phyloP scores from a whole-genome alignment of 805 yeast species.

The Teunomyces panamensis region DNA sequence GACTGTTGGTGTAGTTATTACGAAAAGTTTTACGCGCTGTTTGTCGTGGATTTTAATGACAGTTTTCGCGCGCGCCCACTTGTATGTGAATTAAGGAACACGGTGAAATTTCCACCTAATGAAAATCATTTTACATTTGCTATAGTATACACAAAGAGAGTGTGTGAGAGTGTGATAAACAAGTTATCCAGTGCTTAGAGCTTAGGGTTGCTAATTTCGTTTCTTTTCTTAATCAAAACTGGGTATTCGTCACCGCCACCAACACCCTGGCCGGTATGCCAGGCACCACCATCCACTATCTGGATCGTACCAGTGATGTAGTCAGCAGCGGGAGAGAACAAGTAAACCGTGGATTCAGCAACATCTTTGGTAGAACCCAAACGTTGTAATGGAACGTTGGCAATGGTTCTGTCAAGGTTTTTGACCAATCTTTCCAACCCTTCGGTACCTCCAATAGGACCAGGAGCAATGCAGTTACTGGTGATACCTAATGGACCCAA shows the following conservation, averaged over 20 bases:
- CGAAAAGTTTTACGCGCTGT: conserved; percentile 2
- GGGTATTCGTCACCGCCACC: conserved; percentile 29
- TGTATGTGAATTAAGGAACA: too few relatives aligned
- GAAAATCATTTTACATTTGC: too few relatives aligned
- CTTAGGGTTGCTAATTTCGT: conserved; percentile 11
- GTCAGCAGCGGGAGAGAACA: conserved; percentile 25
- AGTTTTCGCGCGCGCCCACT: background rate
- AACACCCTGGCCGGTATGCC: conserved; percentile 16
- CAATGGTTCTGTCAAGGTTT: conserved; percentile 6
- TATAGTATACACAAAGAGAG: too few relatives aligned
- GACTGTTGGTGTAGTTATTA: background rate
- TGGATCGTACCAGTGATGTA: conserved; percentile 25
- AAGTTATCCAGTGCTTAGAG: conserved; percentile 5
- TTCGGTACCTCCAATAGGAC: conserved; percentile 27
- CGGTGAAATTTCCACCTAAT: too few relatives aligned
- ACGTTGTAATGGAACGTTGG: conserved; percentile 22
- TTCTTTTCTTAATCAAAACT: conserved; percentile 20
- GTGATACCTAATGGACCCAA: conserved; percentile 29
- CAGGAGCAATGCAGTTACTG: conserved; percentile 27
- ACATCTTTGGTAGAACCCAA: conserved; percentile 25
- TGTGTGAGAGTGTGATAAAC: too few relatives aligned
- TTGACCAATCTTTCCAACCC: conserved; percentile 22
- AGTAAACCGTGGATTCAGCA: conserved; percentile 27
- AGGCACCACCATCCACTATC: conserved; percentile 27
- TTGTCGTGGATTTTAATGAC: background rate